Conservation (phyloP, 495 filamentous ascomycete genomes). For the Durotheca rogersii region DNA sequence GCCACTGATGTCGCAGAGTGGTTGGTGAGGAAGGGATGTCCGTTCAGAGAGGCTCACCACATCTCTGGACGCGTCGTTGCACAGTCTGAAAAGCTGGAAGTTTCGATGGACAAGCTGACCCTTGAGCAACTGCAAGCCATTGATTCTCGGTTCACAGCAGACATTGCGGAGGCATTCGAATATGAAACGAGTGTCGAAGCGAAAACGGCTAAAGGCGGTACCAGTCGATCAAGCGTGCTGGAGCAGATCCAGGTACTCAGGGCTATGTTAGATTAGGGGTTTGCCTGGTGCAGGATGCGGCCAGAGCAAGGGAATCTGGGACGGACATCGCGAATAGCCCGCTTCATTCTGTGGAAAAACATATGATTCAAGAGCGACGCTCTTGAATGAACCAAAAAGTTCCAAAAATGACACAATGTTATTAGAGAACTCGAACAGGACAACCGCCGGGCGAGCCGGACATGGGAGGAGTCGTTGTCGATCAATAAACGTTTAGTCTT, state of each 20-base stretch:
- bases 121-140: constrained; percentile 69
- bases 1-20: constrained; percentile 88
- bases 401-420: no score
- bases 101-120: constrained; percentile 75
- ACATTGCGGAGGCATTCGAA: constrained; percentile 73
- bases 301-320: no score
- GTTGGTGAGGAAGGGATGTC: constrained; percentile 84
- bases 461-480: no score
- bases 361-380: no score
- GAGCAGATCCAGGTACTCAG: constrained; percentile 78
- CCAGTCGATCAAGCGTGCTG: constrained; percentile 68
- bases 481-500: no score
- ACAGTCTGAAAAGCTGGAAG: constrained; percentile 60
- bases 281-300: no score
- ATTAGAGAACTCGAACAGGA: no score
- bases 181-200: constrained; percentile 88
- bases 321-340: no score
- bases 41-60: constrained; percentile 84
- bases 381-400: no score
- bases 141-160: constrained; percentile 71
- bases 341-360: no score
- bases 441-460: no score
- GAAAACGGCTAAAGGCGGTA: constrained; percentile 78
- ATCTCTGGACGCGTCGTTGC: constrained; percentile 81
- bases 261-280: no score